phyloP scores from a whole-genome alignment of 1,284 basidiomycete species.

The Malassezia restricta region DNA sequence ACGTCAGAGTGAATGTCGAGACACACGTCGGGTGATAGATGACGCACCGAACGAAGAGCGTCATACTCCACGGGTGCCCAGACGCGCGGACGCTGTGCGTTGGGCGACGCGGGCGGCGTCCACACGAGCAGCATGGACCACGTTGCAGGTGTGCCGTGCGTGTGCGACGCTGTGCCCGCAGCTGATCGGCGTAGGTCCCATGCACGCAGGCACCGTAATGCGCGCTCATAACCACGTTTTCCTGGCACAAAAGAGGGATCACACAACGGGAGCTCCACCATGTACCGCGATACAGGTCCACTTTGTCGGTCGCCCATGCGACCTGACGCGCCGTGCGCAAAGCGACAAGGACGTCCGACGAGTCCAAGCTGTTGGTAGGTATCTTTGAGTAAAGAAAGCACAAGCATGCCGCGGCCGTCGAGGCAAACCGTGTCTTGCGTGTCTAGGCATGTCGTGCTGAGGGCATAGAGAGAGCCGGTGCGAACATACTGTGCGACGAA shows the following conservation, averaged over 20 bases:
- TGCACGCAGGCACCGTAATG: slow-evolving; percentile 18
- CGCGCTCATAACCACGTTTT: slow-evolving; percentile 35
- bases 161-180: background rate
- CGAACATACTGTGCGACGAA: slow-evolving; percentile 34
- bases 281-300: slow-evolving; percentile 28
- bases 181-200: slow-evolving; percentile 26
- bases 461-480: slow-evolving; percentile 25
- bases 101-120: background rate
- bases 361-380: slow-evolving; percentile 42
- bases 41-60: background rate
- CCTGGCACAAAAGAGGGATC: slow-evolving; percentile 36
- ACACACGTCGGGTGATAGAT: background rate
- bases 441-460: slow-evolving; percentile 21
- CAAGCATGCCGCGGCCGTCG: slow-evolving; percentile 33
- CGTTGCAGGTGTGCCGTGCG: background rate
- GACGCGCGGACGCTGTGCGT: background rate
- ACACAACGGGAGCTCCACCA: slow-evolving; percentile 30
- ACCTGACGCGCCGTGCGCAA: slow-evolving; percentile 28
- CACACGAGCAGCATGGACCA: slow-evolving; percentile 8
- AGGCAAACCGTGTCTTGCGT: slow-evolving; percentile 32
- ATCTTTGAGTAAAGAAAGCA: slow-evolving; percentile 36
- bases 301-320: slow-evolving; percentile 33
- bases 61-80: slow-evolving; percentile 7
- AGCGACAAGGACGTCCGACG: slow-evolving; percentile 32
- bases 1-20: background rate